Conservation (phyloP, 1,284 basidiomycete species). For the Trametes sp. region DNA sequence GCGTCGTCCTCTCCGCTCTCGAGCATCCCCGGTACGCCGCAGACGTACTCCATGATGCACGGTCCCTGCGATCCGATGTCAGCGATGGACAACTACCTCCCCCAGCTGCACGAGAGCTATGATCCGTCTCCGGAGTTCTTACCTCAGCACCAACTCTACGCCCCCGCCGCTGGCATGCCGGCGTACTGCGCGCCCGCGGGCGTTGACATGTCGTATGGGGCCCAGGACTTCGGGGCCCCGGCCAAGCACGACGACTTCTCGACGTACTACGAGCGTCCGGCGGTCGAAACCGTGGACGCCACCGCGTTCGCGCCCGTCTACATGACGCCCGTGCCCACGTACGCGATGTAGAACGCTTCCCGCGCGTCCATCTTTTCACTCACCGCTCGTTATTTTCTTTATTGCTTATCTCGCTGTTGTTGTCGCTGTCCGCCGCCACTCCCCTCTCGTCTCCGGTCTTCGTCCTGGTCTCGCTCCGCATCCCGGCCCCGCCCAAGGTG, state of each 20-base stretch:
- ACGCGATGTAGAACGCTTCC: slow-evolving; percentile 32
- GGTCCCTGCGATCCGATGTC: slow-evolving; percentile 26
- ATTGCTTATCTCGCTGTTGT: slow-evolving; percentile 28
- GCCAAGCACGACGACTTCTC: slow-evolving; percentile 29
- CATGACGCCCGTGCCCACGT: slow-evolving; percentile 25
- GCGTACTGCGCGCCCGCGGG: slow-evolving; percentile 22
- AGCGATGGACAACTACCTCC: slow-evolving; percentile 23
- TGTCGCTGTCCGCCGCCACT: slow-evolving; percentile 1
- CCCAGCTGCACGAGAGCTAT: slow-evolving; percentile 24
- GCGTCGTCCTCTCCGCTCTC: slow-evolving; percentile 39
- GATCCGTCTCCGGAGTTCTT: slow-evolving; percentile 32
- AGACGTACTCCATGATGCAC: slow-evolving; percentile 31
- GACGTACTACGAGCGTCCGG: slow-evolving; percentile 29
- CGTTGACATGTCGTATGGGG: slow-evolving; percentile 30
- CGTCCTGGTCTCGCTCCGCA: background rate
- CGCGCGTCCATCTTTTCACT: slow-evolving; percentile 19
- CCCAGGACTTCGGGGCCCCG: slow-evolving; percentile 25
- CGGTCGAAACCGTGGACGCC: slow-evolving; percentile 21
- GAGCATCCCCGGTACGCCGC: slow-evolving; percentile 42
- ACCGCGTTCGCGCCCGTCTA: slow-evolving; percentile 28
- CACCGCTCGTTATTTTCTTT: slow-evolving; percentile 34
- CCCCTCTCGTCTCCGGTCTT: slow-evolving; percentile 6
- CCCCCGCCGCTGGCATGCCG: slow-evolving; percentile 17
- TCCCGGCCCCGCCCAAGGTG: slow-evolving; percentile 13
- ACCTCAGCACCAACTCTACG: slow-evolving; percentile 28